A percentile compares a stretch with the other conserved stretches of the same genome.
These are phyloP conservation scores for Russula griseocarnosa DNA, from an alignment of 768 basidiomycete genomes.

Conservation along the genomic window DNA sequence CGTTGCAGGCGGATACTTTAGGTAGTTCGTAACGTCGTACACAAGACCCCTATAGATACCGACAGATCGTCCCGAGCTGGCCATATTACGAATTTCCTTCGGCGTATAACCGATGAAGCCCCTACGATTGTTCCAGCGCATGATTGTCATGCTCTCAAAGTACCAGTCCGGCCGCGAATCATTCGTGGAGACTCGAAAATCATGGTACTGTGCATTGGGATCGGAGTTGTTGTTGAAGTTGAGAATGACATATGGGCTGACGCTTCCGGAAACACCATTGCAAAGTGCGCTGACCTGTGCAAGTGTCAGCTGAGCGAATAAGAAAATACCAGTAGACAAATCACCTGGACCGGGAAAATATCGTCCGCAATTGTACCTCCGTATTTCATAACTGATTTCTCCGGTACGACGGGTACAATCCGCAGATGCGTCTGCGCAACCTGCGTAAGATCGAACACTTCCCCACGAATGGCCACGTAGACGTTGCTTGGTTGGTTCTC, in stretches of 20 bases:
- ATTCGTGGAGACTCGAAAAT: slow-evolving; percentile 85
- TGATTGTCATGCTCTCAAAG: slow-evolving; percentile 86
- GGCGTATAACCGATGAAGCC: slow-evolving; percentile 87
- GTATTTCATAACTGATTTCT: slow-evolving; percentile 74
- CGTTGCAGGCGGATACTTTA: slow-evolving; percentile 62
- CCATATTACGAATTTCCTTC: slow-evolving; percentile 68
- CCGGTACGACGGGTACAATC: slow-evolving; percentile 66
- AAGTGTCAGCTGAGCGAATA: slow-evolving; percentile 17
- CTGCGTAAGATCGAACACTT: slow-evolving; percentile 83
- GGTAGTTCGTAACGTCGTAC: slow-evolving; percentile 83
- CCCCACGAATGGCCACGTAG: slow-evolving; percentile 81
- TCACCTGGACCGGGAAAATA: slow-evolving; percentile 92
- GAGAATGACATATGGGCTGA: slow-evolving; percentile 75
- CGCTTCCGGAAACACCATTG: slow-evolving; percentile 72
- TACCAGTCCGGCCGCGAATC: slow-evolving; percentile 99
- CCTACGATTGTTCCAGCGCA: slow-evolving; percentile 87
- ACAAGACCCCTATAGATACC: slow-evolving; percentile 85
- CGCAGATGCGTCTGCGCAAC: slow-evolving; percentile 65
- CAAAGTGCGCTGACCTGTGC: slow-evolving; percentile 85
- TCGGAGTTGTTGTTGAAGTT: slow-evolving; percentile 75
- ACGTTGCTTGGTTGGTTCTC: slow-evolving; percentile 65
- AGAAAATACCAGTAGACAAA: background rate
- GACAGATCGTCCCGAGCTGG: slow-evolving; percentile 56
- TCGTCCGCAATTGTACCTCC: slow-evolving; percentile 70
- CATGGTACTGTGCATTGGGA: slow-evolving; percentile 80